Evolutionary conservation across 495 filamentous ascomycete genomes (phyloP).

Genomic region (Aspergillus haitiensis): DNA sequence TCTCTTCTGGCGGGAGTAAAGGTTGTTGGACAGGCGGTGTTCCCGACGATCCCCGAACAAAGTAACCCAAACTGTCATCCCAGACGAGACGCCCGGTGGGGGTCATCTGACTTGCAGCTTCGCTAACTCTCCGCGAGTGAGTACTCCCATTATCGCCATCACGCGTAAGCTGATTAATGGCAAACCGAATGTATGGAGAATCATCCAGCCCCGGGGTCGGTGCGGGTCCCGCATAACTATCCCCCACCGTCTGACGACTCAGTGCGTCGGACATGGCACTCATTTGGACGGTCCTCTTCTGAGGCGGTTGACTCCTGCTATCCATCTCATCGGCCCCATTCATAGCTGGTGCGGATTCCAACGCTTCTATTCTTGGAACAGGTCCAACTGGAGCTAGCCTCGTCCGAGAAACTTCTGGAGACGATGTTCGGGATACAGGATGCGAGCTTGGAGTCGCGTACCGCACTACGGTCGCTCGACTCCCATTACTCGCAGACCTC

Average conservation of each 20-base stretch:
- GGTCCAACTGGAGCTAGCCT: slow-evolving; percentile 28
- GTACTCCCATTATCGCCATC: slow-evolving; percentile 54
- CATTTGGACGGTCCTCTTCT: slow-evolving; percentile 32
- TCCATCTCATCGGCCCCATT: slow-evolving; percentile 29
- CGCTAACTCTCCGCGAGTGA: slow-evolving; percentile 32
- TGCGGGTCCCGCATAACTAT: slow-evolving; percentile 39
- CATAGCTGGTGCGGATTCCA: slow-evolving; percentile 23
- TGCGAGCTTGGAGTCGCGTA: slow-evolving; percentile 54
- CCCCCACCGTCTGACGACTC: slow-evolving; percentile 33
- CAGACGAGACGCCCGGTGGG: slow-evolving; percentile 52
- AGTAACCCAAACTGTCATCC: slow-evolving; percentile 52
- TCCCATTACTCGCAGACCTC: slow-evolving; percentile 46
- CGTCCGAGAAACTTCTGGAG: slow-evolving; percentile 31
- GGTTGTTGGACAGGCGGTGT: slow-evolving; percentile 21
- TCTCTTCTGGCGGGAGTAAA: slow-evolving; percentile 10
- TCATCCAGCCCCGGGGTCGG: slow-evolving; percentile 66
- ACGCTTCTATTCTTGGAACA: slow-evolving; percentile 19
- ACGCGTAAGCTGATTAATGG: slow-evolving; percentile 69
- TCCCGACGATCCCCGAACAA: slow-evolving; percentile 31
- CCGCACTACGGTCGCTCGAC: slow-evolving; percentile 47
- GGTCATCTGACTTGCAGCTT: slow-evolving; percentile 44
- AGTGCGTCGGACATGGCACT: slow-evolving; percentile 35
- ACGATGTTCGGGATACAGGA: slow-evolving; percentile 34
- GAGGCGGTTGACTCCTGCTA: slow-evolving; percentile 39
- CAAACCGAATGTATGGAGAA: slow-evolving; percentile 69